A percentile compares a stretch with the other conserved stretches of the same genome.
Evolutionary conservation across 345 rosid genomes (phyloP).

Genomic region (Hibiscus tridactylites): DNA sequence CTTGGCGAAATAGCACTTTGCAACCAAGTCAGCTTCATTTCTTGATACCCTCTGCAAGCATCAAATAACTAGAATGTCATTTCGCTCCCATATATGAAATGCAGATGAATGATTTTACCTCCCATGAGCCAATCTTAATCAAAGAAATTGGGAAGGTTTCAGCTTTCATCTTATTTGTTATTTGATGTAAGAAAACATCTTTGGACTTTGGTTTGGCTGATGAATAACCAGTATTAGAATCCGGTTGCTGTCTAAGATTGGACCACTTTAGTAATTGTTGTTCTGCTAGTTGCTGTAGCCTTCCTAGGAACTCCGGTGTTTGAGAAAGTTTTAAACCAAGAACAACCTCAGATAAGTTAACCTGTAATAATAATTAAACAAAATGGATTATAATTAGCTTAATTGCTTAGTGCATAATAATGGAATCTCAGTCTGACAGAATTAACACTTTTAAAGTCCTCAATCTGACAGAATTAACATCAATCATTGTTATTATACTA

Average conservation of each 20-base stretch:
- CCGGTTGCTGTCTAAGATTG: not conserved
- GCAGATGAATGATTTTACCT: conserved; percentile 22
- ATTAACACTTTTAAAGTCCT: not conserved
- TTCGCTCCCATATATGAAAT: no score
- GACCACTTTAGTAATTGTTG: not conserved
- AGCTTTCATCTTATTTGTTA: not conserved
- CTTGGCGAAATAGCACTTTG: conserved; percentile 52
- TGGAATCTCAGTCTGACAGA: not conserved
- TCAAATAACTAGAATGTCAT: not conserved
- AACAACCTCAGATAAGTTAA: not conserved
- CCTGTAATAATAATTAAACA: not conserved
- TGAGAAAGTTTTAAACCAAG: not conserved
- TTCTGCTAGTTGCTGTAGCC: not conserved
- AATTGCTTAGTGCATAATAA: no score
- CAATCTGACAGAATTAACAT: not conserved
- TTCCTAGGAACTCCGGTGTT: not conserved
- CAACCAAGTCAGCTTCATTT: conserved; percentile 41
- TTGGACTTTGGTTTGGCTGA: not conserved
- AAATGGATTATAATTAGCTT: not conserved
- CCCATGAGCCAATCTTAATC: conserved; percentile 37
- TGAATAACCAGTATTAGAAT: not conserved
- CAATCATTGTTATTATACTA: not conserved
- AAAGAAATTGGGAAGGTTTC: conserved; percentile 5
- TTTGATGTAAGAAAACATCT: not conserved
- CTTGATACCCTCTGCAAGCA: conserved; percentile 22